Evolutionary conservation across 495 filamentous ascomycete genomes (phyloP).

Genomic region (Penicillium angulare): DNA sequence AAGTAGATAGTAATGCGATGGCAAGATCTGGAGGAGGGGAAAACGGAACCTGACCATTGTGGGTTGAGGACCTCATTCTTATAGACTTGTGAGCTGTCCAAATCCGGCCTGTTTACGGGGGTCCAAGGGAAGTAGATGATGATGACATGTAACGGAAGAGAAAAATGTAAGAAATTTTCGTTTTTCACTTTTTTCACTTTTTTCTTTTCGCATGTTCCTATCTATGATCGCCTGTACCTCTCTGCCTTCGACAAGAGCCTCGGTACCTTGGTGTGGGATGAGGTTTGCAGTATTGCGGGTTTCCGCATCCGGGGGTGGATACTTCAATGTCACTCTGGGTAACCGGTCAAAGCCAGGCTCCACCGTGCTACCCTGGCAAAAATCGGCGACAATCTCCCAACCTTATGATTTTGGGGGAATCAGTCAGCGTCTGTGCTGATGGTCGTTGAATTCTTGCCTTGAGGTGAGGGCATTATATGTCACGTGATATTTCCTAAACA

Average conservation of each 20-base stretch:
- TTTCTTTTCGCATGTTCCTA: slow-evolving; percentile 8
- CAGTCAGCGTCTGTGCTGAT: too few relatives aligned
- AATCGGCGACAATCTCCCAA: background rate
- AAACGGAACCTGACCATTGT: background rate
- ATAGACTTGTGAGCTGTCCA: slow-evolving; percentile 20
- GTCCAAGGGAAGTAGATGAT: slow-evolving; percentile 14
- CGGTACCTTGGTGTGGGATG: slow-evolving; percentile 6
- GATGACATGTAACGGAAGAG: slow-evolving; percentile 6
- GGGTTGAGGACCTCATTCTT: slow-evolving; percentile 17
- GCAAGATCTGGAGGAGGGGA: slow-evolving; percentile 4
- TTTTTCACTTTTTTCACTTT: background rate
- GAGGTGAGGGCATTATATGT: slow-evolving; percentile 6
- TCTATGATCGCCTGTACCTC: slow-evolving; percentile 11
- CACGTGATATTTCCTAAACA: slow-evolving; percentile 18
- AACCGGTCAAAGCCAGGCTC: slow-evolving; percentile 1
- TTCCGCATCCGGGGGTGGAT: slow-evolving; percentile 27
- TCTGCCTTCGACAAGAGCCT: slow-evolving; percentile 12
- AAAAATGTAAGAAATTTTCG: slow-evolving; percentile 5
- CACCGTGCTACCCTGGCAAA: slow-evolving; percentile 3
- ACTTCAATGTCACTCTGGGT: slow-evolving; percentile 20
- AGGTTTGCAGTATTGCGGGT: slow-evolving; percentile 7
- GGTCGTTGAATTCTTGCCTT: too few relatives aligned
- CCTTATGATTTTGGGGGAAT: too few relatives aligned
- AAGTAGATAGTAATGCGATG: slow-evolving; percentile 9
- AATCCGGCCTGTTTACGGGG: slow-evolving; percentile 18